Conservation (phyloP, 192 early-diverging fungal genomes). For the Linderina pennispora region DNA sequence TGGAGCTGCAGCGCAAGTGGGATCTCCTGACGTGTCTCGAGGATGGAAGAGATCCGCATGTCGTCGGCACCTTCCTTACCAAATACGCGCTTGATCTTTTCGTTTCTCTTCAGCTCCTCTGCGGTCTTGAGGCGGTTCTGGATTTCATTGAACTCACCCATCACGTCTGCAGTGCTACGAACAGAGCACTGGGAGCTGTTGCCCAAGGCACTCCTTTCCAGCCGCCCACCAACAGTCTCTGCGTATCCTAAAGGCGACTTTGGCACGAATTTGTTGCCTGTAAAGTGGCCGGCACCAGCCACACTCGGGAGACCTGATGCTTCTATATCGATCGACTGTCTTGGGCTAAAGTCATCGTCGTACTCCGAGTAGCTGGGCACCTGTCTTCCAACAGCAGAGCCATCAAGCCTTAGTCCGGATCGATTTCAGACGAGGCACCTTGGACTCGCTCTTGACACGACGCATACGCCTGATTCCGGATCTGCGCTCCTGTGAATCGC, state of each 20-base stretch:
- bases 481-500: not conserved
- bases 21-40: conserved; percentile 34
- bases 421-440: conserved; percentile 35
- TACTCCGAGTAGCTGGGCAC: too few relatives aligned
- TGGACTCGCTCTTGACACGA: conserved; percentile 34
- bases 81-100: conserved; percentile 15
- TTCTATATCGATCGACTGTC: too few relatives aligned
- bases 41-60: conserved; percentile 34
- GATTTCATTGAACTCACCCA: conserved; percentile 29
- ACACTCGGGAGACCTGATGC: too few relatives aligned
- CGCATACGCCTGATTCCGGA: conserved; percentile 33
- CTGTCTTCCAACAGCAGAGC: conserved; percentile 18
- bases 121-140: conserved; percentile 21
- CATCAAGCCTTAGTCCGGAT: conserved; percentile 34
- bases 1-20: conserved; percentile 37
- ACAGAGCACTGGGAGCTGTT: not conserved
- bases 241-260: too few relatives aligned
- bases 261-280: too few relatives aligned
- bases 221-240: conserved; percentile 1
- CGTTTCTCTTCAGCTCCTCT: conserved; percentile 24
- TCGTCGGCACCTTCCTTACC: conserved; percentile 33
- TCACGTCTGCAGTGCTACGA: not conserved
- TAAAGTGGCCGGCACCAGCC: too few relatives aligned
- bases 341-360: too few relatives aligned
- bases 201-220: not conserved